Conservation (phyloP, 2,329 filamentous ascomycete species). For the Byssochlamys sp. region DNA sequence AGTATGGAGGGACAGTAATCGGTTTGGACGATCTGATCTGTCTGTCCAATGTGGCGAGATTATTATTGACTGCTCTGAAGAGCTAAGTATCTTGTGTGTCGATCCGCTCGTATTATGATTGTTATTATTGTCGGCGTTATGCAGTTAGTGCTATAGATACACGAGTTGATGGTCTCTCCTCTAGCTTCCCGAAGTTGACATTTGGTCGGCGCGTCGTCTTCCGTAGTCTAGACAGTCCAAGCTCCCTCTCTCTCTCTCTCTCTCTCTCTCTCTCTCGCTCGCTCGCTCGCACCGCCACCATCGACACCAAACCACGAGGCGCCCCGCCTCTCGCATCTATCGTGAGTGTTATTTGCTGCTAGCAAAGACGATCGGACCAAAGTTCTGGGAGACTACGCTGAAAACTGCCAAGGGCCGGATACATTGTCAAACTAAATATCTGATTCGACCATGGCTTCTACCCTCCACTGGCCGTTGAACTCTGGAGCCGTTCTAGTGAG, state of each 20-base stretch:
- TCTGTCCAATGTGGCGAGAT: no score
- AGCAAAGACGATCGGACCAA: neutral
- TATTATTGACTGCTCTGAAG: no score
- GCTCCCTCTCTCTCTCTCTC: neutral
- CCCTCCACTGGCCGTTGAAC: neutral
- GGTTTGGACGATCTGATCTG: no score
- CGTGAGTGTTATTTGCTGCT: slow-evolving; percentile 2
- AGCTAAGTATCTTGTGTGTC: no score
- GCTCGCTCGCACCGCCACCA: neutral
- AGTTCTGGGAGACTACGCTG: neutral
- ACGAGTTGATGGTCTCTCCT: no score
- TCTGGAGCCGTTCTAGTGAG: neutral
- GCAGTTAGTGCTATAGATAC: no score
- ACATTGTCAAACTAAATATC: neutral
- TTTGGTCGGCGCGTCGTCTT: neutral
- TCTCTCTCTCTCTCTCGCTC: neutral
- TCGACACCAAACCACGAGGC: neutral
- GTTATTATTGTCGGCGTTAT: no score
- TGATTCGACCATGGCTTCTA: neutral
- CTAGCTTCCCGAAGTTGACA: no score
- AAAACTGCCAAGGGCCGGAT: neutral
- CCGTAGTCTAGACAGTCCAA: neutral
- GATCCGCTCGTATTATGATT: no score
- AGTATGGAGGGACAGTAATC: no score
- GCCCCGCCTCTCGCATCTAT: neutral